Conservation (phyloP, 2,329 filamentous ascomycete species). For the Fusarium acutatum region DNA sequence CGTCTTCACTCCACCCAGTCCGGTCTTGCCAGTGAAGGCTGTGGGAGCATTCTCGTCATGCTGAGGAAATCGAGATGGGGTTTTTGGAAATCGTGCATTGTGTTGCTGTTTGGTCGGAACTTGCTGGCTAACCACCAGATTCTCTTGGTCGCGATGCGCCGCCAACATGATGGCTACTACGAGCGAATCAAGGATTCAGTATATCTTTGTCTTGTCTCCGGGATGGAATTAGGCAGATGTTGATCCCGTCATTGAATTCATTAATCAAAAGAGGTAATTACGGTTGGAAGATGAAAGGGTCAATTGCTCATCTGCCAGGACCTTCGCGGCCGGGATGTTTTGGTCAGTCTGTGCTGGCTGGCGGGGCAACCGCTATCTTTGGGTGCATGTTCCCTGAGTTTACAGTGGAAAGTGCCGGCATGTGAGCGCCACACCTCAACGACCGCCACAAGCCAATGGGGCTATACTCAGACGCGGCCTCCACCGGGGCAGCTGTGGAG, state of each 20-base stretch:
- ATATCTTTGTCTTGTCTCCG: constrained; percentile 12
- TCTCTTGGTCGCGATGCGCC: constrained; percentile 85
- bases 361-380: constrained; percentile 41
- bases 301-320: constrained; percentile 5
- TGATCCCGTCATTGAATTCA: constrained; percentile 17
- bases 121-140: constrained; percentile 80
- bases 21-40: constrained; percentile 51
- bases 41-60: constrained; percentile 81
- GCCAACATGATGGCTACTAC: constrained; percentile 69
- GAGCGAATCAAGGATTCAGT: constrained; percentile 11
- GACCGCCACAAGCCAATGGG: constrained; percentile 43
- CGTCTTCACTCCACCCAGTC: constrained; percentile 61
- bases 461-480: constrained; percentile 29
- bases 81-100: constrained; percentile 81
- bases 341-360: constrained; percentile 38
- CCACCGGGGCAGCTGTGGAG: constrained; percentile 46
- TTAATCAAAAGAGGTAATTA: constrained; percentile 32
- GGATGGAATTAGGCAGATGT: constrained; percentile 6
- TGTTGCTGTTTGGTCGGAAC: constrained; percentile 78
- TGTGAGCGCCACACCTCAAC: constrained; percentile 39
- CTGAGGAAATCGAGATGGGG: constrained; percentile 78
- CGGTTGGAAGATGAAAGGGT: constrained; percentile 26
- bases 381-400: background rate
- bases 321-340: constrained; percentile 31
- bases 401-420: constrained; percentile 23